These are phyloP conservation scores for Suillus cothurnatus DNA, from an alignment of 768 basidiomycete species.

Conservation along the genomic window DNA sequence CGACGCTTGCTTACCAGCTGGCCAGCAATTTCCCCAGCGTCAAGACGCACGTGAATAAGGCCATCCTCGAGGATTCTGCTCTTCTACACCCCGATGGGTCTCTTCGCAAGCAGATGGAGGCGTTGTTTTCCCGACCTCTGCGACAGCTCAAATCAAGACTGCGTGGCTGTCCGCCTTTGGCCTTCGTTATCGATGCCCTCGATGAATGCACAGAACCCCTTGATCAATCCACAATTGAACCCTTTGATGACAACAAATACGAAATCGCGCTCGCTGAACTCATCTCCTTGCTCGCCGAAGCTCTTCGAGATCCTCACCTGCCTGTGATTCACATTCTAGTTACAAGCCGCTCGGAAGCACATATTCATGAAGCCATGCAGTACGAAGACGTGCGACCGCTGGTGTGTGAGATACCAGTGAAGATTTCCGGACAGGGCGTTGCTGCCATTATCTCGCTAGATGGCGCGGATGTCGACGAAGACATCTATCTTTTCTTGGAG, in stretches of 20 bases:
- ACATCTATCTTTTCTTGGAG: neutral
- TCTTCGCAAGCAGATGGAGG: neutral
- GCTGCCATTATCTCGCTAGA: neutral
- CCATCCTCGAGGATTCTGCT: neutral
- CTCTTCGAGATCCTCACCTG: neutral
- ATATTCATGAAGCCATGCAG: neutral
- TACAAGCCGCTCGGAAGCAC: neutral
- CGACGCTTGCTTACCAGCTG: neutral
- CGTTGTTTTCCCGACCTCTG: neutral
- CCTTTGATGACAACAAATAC: neutral
- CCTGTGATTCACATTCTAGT: neutral
- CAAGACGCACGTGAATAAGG: neutral
- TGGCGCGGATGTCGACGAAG: neutral
- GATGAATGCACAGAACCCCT: neutral
- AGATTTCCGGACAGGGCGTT: neutral
- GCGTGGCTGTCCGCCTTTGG: neutral
- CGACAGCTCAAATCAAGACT: neutral
- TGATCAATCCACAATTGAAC: neutral
- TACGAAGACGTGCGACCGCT: neutral
- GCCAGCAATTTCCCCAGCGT: neutral
- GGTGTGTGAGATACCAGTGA: neutral
- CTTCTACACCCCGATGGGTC: neutral
- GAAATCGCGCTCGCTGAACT: neutral
- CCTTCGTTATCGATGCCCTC: neutral
- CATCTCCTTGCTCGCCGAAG: neutral